Evolutionary conservation across 78 protist species (phyloP).

Genomic region (slime mould (Dictyostelium discoideum)): DNA sequence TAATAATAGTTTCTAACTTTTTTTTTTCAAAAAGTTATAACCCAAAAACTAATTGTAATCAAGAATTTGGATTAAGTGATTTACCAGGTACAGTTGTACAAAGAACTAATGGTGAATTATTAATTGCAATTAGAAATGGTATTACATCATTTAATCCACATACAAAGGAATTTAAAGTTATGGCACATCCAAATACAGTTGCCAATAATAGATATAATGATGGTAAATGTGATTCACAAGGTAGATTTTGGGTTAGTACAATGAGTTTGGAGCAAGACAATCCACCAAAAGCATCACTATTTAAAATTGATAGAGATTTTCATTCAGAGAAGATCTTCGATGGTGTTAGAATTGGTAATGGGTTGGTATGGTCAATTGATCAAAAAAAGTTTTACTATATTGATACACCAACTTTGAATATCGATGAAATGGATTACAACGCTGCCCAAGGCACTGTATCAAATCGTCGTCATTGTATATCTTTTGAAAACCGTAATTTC

Average conservation of each 20-base stretch:
- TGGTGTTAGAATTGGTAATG: constrained; percentile 50
- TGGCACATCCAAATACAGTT: constrained; percentile 14
- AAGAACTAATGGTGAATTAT: constrained; percentile 48
- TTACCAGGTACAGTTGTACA: constrained; percentile 64
- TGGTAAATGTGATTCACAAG: constrained; percentile 80
- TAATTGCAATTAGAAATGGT: constrained; percentile 37
- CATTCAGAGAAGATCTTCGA: neutral
- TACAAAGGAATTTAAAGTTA: neutral
- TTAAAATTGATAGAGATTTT: neutral
- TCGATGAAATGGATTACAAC: constrained; percentile 30
- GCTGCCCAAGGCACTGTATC: neutral
- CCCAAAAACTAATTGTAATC: neutral
- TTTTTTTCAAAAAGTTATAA: neutral
- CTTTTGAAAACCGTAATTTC: neutral
- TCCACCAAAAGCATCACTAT: constrained; percentile 46
- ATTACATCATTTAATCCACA: neutral
- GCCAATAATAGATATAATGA: constrained; percentile 47
- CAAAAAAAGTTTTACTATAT: constrained; percentile 48
- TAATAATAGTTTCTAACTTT: neutral
- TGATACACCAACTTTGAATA: constrained; percentile 59
- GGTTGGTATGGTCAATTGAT: constrained; percentile 71
- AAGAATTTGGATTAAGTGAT: neutral
- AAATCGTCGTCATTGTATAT: neutral
- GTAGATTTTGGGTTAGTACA: constrained; percentile 69
- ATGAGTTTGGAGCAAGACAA: constrained; percentile 30